Conservation (phyloP, 257 asterid species). For the Linaria vulgaris region DNA sequence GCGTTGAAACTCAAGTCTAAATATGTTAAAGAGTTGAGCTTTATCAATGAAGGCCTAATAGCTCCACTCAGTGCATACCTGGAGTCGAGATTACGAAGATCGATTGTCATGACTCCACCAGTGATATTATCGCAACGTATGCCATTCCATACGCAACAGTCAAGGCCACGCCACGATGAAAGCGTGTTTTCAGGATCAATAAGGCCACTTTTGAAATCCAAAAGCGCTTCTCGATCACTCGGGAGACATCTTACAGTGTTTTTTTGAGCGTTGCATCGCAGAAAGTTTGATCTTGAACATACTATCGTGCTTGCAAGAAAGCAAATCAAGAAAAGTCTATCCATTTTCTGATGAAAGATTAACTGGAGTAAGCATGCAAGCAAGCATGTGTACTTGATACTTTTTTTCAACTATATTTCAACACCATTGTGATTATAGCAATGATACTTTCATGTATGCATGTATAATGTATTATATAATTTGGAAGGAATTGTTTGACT, state of each 20-base stretch:
- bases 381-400: neutral
- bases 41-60: conserved; percentile 45
- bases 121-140: conserved; percentile 33
- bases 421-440: no score
- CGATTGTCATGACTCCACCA: conserved; percentile 32
- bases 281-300: conserved; percentile 17
- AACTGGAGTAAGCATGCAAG: neutral
- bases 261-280: conserved; percentile 20
- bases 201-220: conserved; percentile 52
- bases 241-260: conserved; percentile 25
- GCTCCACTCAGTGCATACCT: conserved; percentile 52
- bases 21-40: conserved; percentile 35
- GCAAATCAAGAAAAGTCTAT: conserved; percentile 16
- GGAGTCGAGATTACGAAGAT: conserved; percentile 42
- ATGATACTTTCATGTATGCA: conserved; percentile 1
- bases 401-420: no score
- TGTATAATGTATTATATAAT: neutral
- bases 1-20: conserved; percentile 54
- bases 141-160: conserved; percentile 54
- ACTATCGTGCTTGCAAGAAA: conserved; percentile 29
- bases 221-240: conserved; percentile 37
- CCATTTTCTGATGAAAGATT: conserved; percentile 26
- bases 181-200: conserved; percentile 48
- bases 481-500: neutral
- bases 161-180: conserved; percentile 41